phyloP scores from a whole-genome alignment of 768 basidiomycete genomes.

The Suillus subalutaceus region DNA sequence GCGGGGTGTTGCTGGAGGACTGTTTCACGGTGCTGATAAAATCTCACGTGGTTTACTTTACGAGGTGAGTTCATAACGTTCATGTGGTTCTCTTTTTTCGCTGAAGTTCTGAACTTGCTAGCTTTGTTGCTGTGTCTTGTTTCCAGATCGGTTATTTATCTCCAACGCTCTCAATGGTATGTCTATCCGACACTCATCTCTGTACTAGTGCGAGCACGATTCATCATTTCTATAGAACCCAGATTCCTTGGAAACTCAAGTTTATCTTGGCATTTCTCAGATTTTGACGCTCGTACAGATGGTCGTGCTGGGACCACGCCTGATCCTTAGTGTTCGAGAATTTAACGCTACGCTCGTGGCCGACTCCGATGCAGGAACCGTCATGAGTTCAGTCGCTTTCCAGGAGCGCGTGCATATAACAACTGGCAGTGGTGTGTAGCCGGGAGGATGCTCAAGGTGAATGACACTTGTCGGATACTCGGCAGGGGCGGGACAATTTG shows the following conservation, averaged over 20 bases:
- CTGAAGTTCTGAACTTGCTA: neutral
- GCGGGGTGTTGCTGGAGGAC: neutral
- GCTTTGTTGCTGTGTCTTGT: neutral
- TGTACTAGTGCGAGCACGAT: neutral
- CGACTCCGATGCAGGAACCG: neutral
- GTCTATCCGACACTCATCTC: neutral
- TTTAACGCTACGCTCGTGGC: neutral
- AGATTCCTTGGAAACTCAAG: neutral
- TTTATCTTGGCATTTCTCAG: neutral
- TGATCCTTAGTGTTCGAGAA: neutral
- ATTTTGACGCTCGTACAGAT: neutral
- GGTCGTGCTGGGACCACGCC: neutral
- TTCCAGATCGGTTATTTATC: neutral
- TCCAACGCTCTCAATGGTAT: neutral
- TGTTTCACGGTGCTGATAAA: neutral
- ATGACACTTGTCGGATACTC: neutral
- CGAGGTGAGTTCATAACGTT: neutral
- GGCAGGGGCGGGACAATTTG: neutral
- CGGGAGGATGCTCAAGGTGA: neutral
- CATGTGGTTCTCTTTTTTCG: neutral
- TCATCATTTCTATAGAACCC: neutral
- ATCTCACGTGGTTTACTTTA: neutral
- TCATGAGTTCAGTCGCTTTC: neutral
- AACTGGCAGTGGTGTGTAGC: neutral
- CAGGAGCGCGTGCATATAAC: neutral